Evolutionary conservation across 768 basidiomycete genomes (phyloP), one percentile per base, ranked within the genome.

Genomic region (Fomitopsis serialis): DNA sequence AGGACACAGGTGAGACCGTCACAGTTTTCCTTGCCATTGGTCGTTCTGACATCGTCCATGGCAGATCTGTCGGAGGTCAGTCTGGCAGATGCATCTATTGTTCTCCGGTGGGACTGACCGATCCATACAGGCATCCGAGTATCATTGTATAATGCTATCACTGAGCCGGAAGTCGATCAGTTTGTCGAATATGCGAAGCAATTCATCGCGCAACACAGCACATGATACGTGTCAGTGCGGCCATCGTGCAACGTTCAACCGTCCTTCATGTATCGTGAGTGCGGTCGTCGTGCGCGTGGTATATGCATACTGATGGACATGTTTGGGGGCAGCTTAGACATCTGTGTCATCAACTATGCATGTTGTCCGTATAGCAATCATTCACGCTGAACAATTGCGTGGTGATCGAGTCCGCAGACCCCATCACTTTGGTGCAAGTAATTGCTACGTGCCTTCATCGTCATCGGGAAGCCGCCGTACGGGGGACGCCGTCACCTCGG

Each of bases 1-100:
- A 68, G 97, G 97, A 0, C 97, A 99, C 74, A 79, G 96, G 83
- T 92, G 63, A 59, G 90, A 19, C 73, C 2, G 42, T 29, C 22
- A 23, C 37, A 17, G 25, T 13, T 40, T 15, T 15, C 23, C 21
- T 29, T 17, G 7, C 23, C 24, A n/a, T 35, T 48, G 27, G 25
- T 42, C 35, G 22, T 5, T 24, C 36, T 19, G 24, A 29, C 42
- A 15, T 32, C 29, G n/a, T 17, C 9, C 22, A 21, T 10, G 34
- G 21, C 36, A 74, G 72, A 54, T 74, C 73, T 44, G 72, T 74
- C 24, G 74, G 74, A 58, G 74, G 74, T 72, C 17, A 24, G 67
- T 56, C 7, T 7, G 15, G 11, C 29, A 44, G 34, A n/a, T 29
- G 9, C 45, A 27, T n/a, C 17, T 53, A 12, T 37, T 42, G 27